Evolutionary conservation across 768 basidiomycete genomes (phyloP), one percentile per base, ranked within the genome.

Genomic region (Russula sp.): DNA sequence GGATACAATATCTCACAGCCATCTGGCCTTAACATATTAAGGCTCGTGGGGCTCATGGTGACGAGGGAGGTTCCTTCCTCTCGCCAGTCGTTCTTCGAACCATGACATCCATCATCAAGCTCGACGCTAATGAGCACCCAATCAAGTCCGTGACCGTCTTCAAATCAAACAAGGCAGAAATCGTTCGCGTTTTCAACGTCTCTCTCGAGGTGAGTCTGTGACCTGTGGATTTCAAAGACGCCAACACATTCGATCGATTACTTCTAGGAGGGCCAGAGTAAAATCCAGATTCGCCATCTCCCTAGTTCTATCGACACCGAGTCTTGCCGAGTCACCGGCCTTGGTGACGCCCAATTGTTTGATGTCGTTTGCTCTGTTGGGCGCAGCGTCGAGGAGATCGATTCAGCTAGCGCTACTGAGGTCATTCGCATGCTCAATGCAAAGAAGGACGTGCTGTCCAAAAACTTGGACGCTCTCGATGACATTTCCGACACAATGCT

Each of bases 91-190:
- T 22, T 35, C 42, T 11, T 49, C n/a, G 9, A 39, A 32, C 40
- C 13, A 60, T 64, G 63, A 50, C 54, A 10, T 39, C 54, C 20
- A 56, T 45, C 54, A 55, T 60, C 58, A 60, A 22, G 42, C 58
- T 64, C 18, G 39, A 64, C 14, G 63, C 63, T n/a, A 69, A 75
- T 16, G 77, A 80, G 0, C 72, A 77, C 57, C 71, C 80, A 1
- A 77, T 86, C 66, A 79, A 82, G 64, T 79, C 81, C 10, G 81
- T 83, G 1, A 84, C 82, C 0, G 75, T 86, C 42, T 83, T 82
- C 73, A 82, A 81, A 70, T 81, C 81, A 7, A 73, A 73, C 58
- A 81, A 78, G 61, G 85, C 84, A 1, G 82, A 87, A 68, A 72
- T 87, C 20, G 80, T 81, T 45, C 78, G 84, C 9, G 74, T 74